Percentiles rank a stretch among this genome's conserved stretches.
Evolutionary conservation across 495 filamentous ascomycete species (phyloP).

Genomic region (Aspergillus steynii): DNA sequence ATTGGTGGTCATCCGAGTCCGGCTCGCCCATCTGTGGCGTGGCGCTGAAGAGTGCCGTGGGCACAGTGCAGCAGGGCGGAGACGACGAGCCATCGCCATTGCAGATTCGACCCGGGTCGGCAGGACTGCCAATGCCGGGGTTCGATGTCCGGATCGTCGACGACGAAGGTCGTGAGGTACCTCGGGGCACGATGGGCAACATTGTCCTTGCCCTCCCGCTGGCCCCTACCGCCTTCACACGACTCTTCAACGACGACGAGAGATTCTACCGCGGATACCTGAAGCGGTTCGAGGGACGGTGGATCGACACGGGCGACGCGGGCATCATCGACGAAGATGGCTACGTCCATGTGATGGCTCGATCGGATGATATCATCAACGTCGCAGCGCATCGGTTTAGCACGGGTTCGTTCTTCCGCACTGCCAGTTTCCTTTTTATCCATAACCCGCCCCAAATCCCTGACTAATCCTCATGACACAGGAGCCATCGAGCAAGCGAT

Average conservation of each 20-base stretch:
- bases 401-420: slow-evolving; percentile 58
- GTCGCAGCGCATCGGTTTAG: slow-evolving; percentile 91
- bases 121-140: slow-evolving; percentile 86
- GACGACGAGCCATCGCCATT: slow-evolving; percentile 32
- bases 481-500: slow-evolving; percentile 89
- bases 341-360: slow-evolving; percentile 83
- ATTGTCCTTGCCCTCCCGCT: slow-evolving; percentile 82
- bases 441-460: no score
- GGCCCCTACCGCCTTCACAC: slow-evolving; percentile 82
- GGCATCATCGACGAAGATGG: slow-evolving; percentile 81
- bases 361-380: slow-evolving; percentile 92
- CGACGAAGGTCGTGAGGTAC: slow-evolving; percentile 70
- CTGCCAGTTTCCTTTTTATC: not conserved
- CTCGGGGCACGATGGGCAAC: slow-evolving; percentile 78
- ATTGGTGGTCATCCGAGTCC: slow-evolving; percentile 96
- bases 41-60: slow-evolving; percentile 52
- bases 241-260: slow-evolving; percentile 80
- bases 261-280: slow-evolving; percentile 81
- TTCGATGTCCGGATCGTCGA: slow-evolving; percentile 85
- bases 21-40: slow-evolving; percentile 87
- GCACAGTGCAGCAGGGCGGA: slow-evolving; percentile 8
- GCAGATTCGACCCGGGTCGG: slow-evolving; percentile 75
- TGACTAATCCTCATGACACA: slow-evolving; percentile 23
- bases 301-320: slow-evolving; percentile 89
- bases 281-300: slow-evolving; percentile 73